Conservation (phyloP, 2,329 filamentous ascomycete genomes). For the Xylaria sp. region DNA sequence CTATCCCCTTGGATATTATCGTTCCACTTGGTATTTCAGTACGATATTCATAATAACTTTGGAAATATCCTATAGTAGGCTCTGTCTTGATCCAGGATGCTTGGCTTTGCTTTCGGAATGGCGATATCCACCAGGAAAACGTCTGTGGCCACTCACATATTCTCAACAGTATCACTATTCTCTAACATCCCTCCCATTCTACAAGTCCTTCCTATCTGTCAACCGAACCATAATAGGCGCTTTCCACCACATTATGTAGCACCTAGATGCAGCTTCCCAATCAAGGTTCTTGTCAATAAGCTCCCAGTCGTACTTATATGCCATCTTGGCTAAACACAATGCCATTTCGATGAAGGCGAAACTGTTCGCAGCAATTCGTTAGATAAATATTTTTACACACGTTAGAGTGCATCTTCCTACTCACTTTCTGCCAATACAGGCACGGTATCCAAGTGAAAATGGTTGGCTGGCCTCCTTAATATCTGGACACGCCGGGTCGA, state of each 20-base stretch:
- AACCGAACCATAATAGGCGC: slow-evolving; percentile 11
- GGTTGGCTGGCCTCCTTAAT: slow-evolving; percentile 30
- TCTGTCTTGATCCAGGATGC: no score
- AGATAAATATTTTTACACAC: neutral
- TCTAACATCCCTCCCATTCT: neutral
- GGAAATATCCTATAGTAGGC: no score
- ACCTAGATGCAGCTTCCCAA: slow-evolving; percentile 7
- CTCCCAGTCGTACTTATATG: slow-evolving; percentile 27
- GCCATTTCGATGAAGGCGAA: slow-evolving; percentile 25
- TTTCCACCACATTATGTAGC: slow-evolving; percentile 29
- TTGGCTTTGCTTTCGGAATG: no score
- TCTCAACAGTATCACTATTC: neutral
- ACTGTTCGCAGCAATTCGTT: neutral
- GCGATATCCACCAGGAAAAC: neutral
- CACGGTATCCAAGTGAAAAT: slow-evolving; percentile 18
- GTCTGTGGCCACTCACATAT: neutral
- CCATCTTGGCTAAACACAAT: slow-evolving; percentile 20
- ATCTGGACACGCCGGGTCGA: slow-evolving; percentile 7
- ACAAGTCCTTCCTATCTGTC: slow-evolving; percentile 2
- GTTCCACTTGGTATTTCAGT: no score
- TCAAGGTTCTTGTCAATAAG: slow-evolving; percentile 18
- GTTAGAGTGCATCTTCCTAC: neutral
- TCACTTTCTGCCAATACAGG: slow-evolving; percentile 24
- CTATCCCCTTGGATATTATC: no score
- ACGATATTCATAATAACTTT: no score